Percentiles rank a stretch among this genome's conserved stretches.
These are phyloP conservation scores for Sugiyamaella xylanicola DNA, from an alignment of 1,139 yeast species.

Conservation along the genomic window DNA sequence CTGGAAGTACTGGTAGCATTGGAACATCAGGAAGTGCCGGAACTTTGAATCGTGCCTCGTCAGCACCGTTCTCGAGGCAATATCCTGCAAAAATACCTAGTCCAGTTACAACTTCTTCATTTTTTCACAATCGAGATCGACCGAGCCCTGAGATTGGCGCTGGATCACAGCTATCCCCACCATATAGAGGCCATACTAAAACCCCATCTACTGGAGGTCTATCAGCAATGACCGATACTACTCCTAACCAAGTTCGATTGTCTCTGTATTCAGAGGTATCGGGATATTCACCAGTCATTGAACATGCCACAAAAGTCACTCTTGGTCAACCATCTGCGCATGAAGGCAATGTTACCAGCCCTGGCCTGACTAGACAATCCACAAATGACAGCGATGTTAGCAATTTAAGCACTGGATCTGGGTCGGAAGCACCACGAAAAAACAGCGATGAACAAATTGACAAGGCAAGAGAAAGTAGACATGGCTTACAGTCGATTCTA, in stretches of 20 bases:
- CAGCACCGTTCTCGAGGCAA: background rate
- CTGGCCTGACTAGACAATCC: background rate
- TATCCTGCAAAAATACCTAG: background rate
- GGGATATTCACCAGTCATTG: constrained; percentile 35
- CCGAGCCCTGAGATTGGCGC: background rate
- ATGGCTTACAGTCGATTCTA: constrained; percentile 31
- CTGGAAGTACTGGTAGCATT: background rate
- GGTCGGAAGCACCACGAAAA: background rate
- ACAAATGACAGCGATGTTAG: background rate
- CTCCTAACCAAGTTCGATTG: constrained; percentile 21
- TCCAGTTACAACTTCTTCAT: constrained; percentile 8
- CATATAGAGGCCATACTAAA: constrained; percentile 9
- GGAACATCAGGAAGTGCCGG: background rate
- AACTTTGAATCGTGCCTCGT: background rate
- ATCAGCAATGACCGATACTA: constrained; percentile 5
- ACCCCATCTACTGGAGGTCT: constrained; percentile 11
- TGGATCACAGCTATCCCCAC: background rate
- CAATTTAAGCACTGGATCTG: constrained; percentile 1
- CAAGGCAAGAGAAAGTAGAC: constrained; percentile 32
- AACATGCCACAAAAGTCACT: constrained; percentile 32
- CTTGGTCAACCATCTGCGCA: constrained; percentile 20
- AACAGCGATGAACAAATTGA: constrained; percentile 23
- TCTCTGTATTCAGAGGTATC: constrained; percentile 29
- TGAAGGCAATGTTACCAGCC: constrained; percentile 5
- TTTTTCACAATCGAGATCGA: constrained; percentile 15